phyloP scores from a whole-genome alignment of 1,284 basidiomycete species.

The Cutaneotrichosporon curvatum region DNA sequence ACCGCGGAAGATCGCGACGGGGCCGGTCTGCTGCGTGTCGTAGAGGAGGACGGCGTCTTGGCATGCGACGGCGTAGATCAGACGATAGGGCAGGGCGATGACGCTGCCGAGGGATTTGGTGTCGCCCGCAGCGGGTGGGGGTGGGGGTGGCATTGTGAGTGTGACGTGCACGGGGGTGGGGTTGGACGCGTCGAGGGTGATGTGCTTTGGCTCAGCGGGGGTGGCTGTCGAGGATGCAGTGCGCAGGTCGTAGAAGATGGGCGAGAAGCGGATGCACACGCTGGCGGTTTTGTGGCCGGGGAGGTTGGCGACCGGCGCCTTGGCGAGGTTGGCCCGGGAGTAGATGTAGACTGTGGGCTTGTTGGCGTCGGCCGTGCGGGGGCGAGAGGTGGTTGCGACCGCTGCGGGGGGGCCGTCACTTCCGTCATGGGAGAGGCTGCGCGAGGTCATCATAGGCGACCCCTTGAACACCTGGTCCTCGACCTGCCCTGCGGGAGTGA shows the following conservation, averaged over 20 bases:
- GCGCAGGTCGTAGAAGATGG: constrained; percentile 82
- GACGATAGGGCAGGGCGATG: constrained; percentile 85
- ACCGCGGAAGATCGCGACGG: constrained; percentile 86
- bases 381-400: constrained; percentile 12
- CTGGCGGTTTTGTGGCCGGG: constrained; percentile 95
- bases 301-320: constrained; percentile 84
- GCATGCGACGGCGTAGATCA: constrained; percentile 93
- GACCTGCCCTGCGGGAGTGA: constrained; percentile 94
- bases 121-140: constrained; percentile 34
- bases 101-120: constrained; percentile 46
- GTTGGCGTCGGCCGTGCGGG: constrained; percentile 48
- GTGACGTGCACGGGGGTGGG: constrained; percentile 38
- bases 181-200: constrained; percentile 67
- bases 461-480: constrained; percentile 67
- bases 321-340: constrained; percentile 83
- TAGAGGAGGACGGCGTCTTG: constrained; percentile 94
- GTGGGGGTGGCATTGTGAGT: constrained; percentile 45
- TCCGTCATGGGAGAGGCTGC: constrained; percentile 35
- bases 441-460: constrained; percentile 46
- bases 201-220: constrained; percentile 48
- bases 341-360: constrained; percentile 83
- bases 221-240: constrained; percentile 50
- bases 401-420: constrained; percentile 34
- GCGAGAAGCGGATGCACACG: constrained; percentile 88
- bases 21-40: constrained; percentile 92